phyloP scores from a whole-genome alignment of 345 rosid species.

The Lumnitzera racemosa region DNA sequence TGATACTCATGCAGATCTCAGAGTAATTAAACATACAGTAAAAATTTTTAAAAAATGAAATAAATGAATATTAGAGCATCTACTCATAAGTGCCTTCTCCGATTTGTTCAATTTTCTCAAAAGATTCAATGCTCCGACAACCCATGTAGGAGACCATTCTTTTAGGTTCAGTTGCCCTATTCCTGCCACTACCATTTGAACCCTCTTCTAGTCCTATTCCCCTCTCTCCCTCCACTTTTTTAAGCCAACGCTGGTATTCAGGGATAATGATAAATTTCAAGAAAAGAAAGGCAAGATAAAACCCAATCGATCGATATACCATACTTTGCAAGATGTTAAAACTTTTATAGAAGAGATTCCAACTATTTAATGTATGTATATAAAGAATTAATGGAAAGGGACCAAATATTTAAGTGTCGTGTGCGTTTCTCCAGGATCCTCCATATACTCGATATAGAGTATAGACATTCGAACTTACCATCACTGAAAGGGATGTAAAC shows the following conservation, averaged over 20 bases:
- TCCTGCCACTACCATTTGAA: conserved; percentile 34
- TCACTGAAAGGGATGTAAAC: no score
- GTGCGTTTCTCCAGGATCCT: no score
- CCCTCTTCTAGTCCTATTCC: background rate
- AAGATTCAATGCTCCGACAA: conserved; percentile 47
- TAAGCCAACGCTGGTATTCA: no score
- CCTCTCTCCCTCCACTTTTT: background rate
- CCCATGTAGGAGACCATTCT: conserved; percentile 40
- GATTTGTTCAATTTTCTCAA: conserved; percentile 52
- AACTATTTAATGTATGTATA: no score
- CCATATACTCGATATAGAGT: no score
- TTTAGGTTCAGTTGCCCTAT: conserved; percentile 45
- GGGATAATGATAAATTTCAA: background rate
- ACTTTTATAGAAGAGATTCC: no score
- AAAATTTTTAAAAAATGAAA: background rate
- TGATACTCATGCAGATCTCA: no score
- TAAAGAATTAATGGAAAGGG: no score
- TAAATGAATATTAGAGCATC: background rate
- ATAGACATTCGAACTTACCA: no score
- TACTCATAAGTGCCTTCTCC: conserved; percentile 62
- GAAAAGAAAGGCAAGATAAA: background rate
- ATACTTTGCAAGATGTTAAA: no score
- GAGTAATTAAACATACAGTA: background rate
- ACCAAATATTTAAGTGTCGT: no score
- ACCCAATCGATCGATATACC: no score